Base-by-base conservation (phyloP, 2,329 filamentous ascomycete species). In the Coniochaeta sp. region DNA sequence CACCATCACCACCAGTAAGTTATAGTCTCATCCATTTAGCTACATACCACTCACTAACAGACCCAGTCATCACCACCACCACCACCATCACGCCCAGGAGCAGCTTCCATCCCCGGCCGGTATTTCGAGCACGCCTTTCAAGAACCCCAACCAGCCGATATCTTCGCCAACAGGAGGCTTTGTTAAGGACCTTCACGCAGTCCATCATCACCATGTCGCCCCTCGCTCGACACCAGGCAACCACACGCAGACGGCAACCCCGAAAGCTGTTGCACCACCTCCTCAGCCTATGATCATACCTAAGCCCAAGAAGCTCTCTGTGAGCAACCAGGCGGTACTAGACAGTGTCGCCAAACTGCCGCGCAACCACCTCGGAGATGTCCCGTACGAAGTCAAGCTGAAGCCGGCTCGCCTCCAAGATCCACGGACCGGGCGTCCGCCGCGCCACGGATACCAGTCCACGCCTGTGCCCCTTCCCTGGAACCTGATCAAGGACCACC, bases 361-460 rank as follows among this genome's bases (percentile, higher is more conserved):
- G 9, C 88, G 92, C 11, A 83, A 86, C 60, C 92, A 97, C 70
- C 82, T 98, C 2, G 93, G 93, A 36, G 90, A 91, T 61, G 89
- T 90, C 4, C 79, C 96, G 16, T 98, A 98, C 71, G 82, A 89
- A 57, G 85, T 90, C 0, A 81, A 78, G 6, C 78, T 96, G 4
- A 81, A 78, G 64, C 76, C 82, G 0, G 76, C 77, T 4, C 75
- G 82, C 11, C 68, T 82, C 14, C 72, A 80, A 12, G 77, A 64
- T 79, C 79, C 64, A 72, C 81, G 72, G 83, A 92, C 61, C 77
- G 71, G 71, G 22, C 67, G 72, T 0, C 73, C 71, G 1, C 71
- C 73, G 3, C 71, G 71, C 28, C 66, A 65, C 56, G 67, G 71
- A 0, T 75, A 67, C 64, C 61, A 67, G 6, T 82, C 82, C 0